A percentile compares a stretch with the other conserved stretches of the same genome.
phyloP scores from a whole-genome alignment of 768 basidiomycete genomes.

The Tylopilus rubrobrunneus region DNA sequence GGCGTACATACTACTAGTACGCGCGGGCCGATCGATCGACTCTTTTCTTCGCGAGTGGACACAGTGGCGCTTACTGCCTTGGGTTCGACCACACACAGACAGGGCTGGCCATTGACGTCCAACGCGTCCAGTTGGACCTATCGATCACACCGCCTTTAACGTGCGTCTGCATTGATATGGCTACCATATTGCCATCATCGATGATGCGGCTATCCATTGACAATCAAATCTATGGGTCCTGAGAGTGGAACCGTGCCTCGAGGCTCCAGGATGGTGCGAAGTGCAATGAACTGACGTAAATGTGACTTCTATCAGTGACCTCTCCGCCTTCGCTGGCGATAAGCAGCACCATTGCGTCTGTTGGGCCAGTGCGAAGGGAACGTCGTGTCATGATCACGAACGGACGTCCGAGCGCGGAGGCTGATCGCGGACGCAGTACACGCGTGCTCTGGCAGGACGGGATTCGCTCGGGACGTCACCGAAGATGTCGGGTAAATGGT shows the following conservation, averaged over 20 bases:
- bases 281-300: constrained; percentile 10
- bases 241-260: constrained; percentile 9
- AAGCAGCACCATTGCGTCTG: not conserved
- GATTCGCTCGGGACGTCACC: not conserved
- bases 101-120: not conserved
- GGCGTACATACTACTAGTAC: too few relatives aligned
- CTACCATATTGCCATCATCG: not conserved
- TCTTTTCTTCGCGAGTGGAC: not conserved
- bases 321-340: not conserved
- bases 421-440: not conserved
- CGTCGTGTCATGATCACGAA: not conserved
- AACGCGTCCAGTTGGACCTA: not conserved
- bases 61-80: not conserved
- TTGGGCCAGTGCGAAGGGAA: too few relatives aligned
- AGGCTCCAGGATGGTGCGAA: constrained; percentile 7
- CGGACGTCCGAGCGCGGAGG: not conserved
- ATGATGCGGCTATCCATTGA: too few relatives aligned
- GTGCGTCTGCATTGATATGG: constrained; percentile 2
- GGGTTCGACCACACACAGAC: not conserved
- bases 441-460: not conserved
- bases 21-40: not conserved
- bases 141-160: not conserved
- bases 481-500: not conserved
- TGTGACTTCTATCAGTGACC: constrained; percentile 4
- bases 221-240: not conserved